These are phyloP conservation scores for Lanmaoa rubissima DNA, from an alignment of 768 basidiomycete species.

Conservation along the genomic window DNA sequence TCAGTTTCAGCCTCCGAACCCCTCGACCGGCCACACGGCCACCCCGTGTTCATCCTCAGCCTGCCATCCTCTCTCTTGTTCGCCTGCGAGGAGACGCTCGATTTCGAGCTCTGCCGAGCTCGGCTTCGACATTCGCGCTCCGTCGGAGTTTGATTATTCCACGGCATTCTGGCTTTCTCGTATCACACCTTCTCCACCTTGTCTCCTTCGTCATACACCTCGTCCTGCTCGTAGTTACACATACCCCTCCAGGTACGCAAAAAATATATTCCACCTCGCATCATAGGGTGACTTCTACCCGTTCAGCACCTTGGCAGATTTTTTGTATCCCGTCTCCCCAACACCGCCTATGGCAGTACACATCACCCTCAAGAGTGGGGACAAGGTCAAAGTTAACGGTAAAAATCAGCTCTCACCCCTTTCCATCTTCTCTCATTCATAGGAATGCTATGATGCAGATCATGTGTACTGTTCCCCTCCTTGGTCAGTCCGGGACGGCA, in stretches of 20 bases:
- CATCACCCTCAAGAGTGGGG: slow-evolving; percentile 74
- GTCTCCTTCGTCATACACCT: slow-evolving; percentile 33
- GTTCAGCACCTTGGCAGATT: slow-evolving; percentile 20
- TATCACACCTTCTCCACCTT: slow-evolving; percentile 36
- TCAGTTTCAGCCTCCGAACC: slow-evolving; percentile 12
- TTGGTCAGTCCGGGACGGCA: slow-evolving; percentile 90
- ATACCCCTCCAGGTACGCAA: slow-evolving; percentile 21
- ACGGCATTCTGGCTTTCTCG: slow-evolving; percentile 27
- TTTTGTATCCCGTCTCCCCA: slow-evolving; percentile 24
- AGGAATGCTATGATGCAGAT: slow-evolving; percentile 55
- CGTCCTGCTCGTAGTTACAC: slow-evolving; percentile 21
- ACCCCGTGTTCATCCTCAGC: not conserved
- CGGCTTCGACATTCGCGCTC: slow-evolving; percentile 32
- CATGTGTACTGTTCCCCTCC: slow-evolving; percentile 96
- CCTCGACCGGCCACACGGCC: not conserved
- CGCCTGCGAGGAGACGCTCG: not conserved
- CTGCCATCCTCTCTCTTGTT: not conserved
- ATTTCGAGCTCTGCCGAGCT: not conserved
- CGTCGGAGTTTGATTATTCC: slow-evolving; percentile 36
- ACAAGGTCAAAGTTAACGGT: slow-evolving; percentile 87
- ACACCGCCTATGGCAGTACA: slow-evolving; percentile 29
- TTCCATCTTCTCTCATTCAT: slow-evolving; percentile 17
- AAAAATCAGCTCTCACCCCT: slow-evolving; percentile 31
- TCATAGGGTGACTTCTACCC: not conserved
- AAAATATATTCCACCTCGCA: slow-evolving; percentile 15